Evolutionary conservation across 148 eudicot species (phyloP), one percentile per base, ranked within the genome.

Genomic region (Chenopodium formosanum): DNA sequence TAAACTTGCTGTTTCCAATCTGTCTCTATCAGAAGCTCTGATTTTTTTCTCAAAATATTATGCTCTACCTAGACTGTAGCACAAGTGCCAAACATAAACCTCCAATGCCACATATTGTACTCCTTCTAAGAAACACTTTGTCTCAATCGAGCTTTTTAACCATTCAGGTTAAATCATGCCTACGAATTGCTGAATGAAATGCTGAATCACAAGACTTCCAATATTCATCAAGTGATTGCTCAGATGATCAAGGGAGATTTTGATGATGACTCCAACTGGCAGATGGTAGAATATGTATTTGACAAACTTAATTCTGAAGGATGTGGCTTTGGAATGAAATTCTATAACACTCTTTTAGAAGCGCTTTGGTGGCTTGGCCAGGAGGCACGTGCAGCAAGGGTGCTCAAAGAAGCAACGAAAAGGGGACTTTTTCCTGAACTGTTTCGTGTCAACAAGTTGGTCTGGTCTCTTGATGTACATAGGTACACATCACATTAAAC

Each of bases 321-420:
- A 8, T 90, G 99, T 84, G 93, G 92, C 74, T 88, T 95, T 75
- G 94, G 97, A 52, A 90, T 90, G 87, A 95, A 90, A 82, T 95
- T 95, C 82, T 95, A 95, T 81, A 95, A 95, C 84, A 85, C 95
- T 7, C 90, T 95, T 79, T 79, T 95, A 46, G 99, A 95, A 83
- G 94, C 97, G 74, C 92, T 95, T 78, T 95, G 99, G 99, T 94
- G 92, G 89, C 82, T 95, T 67, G 99, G 97, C 75, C 99, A 95
- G 83, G 94, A 89, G 85, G 93, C 84, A 81, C 88, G 99, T 86
- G 99, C 95, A 76, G 92, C 94, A 80, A 90, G 94, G 86, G 97
- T 95, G 53, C 91, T 95, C 64, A 87, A 86, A 76, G 99, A 95
- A 88, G 99, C 99, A 78, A 91, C 90, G 68, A 91, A 94, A 74